Evolutionary conservation across 208 protist genomes (phyloP).

Genomic region (Leishmania lainsoni): DNA sequence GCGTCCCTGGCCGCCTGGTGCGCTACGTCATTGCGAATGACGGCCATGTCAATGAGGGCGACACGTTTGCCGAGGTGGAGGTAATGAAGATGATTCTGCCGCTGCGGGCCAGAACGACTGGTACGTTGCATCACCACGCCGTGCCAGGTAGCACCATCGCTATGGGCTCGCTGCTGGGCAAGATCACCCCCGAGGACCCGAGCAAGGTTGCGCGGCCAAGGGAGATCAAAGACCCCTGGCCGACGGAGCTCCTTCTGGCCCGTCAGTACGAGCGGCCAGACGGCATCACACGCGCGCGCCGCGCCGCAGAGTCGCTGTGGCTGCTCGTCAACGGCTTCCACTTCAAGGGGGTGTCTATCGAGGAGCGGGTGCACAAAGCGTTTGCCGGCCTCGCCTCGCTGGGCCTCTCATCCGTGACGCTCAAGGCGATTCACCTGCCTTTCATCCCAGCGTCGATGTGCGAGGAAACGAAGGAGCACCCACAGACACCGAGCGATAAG

Average conservation of each 20-base stretch:
- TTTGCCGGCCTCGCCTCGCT: constrained; percentile 74
- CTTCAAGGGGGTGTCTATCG: constrained; percentile 55
- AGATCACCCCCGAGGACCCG: constrained; percentile 94
- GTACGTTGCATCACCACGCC: constrained; percentile 76
- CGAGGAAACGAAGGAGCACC: constrained; percentile 12
- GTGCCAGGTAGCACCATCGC: constrained; percentile 91
- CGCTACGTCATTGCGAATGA: constrained; percentile 94
- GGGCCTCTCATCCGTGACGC: constrained; percentile 64
- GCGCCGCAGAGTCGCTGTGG: constrained; percentile 69
- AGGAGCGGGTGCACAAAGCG: constrained; percentile 47
- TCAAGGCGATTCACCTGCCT: constrained; percentile 48
- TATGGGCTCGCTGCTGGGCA: constrained; percentile 93
- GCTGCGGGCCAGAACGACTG: constrained; percentile 78
- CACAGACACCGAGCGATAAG: constrained; percentile 66
- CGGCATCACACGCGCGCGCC: constrained; percentile 58
- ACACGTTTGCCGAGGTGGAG: constrained; percentile 96
- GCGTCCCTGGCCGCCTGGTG: constrained; percentile 95
- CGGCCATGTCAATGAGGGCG: constrained; percentile 83
- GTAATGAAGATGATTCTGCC: constrained; percentile 99
- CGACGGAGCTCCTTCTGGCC: constrained; percentile 47
- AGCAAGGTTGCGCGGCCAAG: constrained; percentile 72
- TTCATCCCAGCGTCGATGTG: constrained; percentile 38
- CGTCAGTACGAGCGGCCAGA: constrained; percentile 63
- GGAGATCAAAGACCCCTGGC: constrained; percentile 73
- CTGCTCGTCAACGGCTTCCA: constrained; percentile 77